phyloP scores from a whole-genome alignment of 768 basidiomycete species.

The Collybiopsis confluens region DNA sequence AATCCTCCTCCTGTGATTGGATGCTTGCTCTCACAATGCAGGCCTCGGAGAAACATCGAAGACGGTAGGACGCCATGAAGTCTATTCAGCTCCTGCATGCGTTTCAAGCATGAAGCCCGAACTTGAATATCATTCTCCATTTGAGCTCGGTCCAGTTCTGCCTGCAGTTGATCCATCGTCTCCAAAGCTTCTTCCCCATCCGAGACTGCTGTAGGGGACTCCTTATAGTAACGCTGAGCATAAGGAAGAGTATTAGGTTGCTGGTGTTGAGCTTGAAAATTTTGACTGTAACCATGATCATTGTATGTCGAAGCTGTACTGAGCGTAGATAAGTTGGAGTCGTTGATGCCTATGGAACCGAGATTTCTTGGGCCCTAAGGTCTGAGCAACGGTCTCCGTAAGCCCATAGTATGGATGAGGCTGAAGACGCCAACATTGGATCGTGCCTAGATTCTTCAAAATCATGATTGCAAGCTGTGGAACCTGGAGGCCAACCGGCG shows the following conservation, averaged over 20 bases:
- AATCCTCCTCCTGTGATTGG: conserved; percentile 6
- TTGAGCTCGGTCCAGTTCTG: neutral
- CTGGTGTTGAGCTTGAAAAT: too few relatives aligned
- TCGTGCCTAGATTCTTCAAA: too few relatives aligned
- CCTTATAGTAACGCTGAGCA: neutral
- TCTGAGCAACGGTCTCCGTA: too few relatives aligned
- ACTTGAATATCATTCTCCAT: neutral
- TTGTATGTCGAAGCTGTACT: too few relatives aligned
- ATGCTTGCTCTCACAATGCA: neutral
- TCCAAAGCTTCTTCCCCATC: neutral
- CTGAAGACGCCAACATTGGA: too few relatives aligned
- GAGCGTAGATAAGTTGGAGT: too few relatives aligned
- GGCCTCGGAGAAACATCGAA: neutral
- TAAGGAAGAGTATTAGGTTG: neutral
- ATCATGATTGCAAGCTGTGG: too few relatives aligned
- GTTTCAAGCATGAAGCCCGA: neutral
- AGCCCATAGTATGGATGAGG: too few relatives aligned
- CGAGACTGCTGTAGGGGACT: neutral
- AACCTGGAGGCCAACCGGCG: too few relatives aligned
- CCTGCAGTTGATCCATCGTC: neutral
- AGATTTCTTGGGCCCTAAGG: too few relatives aligned
- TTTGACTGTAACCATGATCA: too few relatives aligned
- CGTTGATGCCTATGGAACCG: too few relatives aligned
- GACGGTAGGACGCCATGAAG: neutral
- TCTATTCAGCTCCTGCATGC: neutral